Conservation (phyloP, 2,329 filamentous ascomycete genomes). For the Calycina herbarum region DNA sequence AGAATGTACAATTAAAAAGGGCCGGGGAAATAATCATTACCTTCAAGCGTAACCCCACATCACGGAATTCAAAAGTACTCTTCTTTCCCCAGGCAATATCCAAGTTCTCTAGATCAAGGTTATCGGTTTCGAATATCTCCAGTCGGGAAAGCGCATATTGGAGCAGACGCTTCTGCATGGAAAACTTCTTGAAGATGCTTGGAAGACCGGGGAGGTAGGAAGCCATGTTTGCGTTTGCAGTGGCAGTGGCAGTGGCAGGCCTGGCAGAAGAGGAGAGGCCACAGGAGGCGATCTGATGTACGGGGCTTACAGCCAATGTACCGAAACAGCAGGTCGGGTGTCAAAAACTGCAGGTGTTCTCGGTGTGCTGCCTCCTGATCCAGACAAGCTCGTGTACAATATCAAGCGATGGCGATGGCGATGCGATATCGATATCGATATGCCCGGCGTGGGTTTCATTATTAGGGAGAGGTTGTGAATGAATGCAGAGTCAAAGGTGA, state of each 20-base stretch:
- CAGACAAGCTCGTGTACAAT: constrained; percentile 30
- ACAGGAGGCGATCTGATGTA: constrained; percentile 11
- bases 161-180: constrained; percentile 85
- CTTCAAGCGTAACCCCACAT: constrained; percentile 79
- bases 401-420: constrained; percentile 17
- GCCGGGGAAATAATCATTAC: constrained; percentile 44
- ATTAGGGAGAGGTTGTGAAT: constrained; percentile 16
- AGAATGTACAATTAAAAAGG: constrained; percentile 20
- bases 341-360: constrained; percentile 20
- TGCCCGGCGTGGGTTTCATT: constrained; percentile 23
- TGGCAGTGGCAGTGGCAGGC: not conserved
- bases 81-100: constrained; percentile 81
- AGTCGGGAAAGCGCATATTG: constrained; percentile 81
- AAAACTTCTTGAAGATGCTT: constrained; percentile 45
- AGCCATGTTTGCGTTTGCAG: constrained; percentile 31
- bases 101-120: constrained; percentile 80
- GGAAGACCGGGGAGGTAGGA: constrained; percentile 31
- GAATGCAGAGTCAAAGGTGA: not conserved
- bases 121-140: constrained; percentile 84
- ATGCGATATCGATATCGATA: constrained; percentile 6
- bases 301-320: constrained; percentile 6
- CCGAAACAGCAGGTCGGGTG: constrained; percentile 14
- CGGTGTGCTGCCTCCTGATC: constrained; percentile 25
- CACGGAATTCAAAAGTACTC: constrained; percentile 80
- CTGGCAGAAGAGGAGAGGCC: not conserved